phyloP scores from a whole-genome alignment of 371 early-diverging fungal genomes.

The Mortierella sp. region DNA sequence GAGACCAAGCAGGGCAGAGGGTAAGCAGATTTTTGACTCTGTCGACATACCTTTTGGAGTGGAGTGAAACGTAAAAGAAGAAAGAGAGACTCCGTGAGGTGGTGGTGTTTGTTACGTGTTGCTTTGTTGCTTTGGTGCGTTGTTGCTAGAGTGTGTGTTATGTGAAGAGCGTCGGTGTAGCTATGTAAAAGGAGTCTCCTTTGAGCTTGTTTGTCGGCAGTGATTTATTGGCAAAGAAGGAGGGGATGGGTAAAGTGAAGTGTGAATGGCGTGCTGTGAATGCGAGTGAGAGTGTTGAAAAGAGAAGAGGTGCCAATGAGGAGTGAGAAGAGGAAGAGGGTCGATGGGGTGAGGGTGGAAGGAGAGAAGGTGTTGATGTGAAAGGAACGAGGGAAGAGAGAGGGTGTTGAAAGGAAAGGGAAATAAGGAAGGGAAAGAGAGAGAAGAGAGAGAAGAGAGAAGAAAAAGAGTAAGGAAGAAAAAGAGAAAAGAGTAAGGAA shows the following conservation, averaged over 20 bases:
- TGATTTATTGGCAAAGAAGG: no score
- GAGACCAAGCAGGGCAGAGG: not conserved
- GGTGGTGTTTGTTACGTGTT: not conserved
- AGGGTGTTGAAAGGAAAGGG: not conserved
- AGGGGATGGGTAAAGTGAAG: not conserved
- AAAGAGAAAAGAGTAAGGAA: not conserved
- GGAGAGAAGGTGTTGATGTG: not conserved
- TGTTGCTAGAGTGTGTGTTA: no score
- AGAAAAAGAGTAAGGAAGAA: not conserved
- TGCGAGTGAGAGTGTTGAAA: not conserved
- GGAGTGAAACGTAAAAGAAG: not conserved
- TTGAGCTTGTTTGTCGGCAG: no score
- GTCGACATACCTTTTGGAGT: not conserved
- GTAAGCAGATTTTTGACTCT: not conserved
- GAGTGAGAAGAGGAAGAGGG: not conserved
- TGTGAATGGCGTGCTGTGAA: not conserved
- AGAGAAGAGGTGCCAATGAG: not conserved
- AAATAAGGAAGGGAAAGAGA: no score
- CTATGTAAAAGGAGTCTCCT: not conserved
- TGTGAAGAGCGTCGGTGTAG: no score
- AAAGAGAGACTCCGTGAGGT: not conserved
- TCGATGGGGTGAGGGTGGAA: no score
- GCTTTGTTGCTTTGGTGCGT: no score
- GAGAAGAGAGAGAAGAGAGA: not conserved
- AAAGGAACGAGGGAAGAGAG: not conserved